Evolutionary conservation across 176 grass and related monocot genomes (phyloP), one percentile per base, ranked within the genome.

Genomic region (Chrysopogon serrulatus): DNA sequence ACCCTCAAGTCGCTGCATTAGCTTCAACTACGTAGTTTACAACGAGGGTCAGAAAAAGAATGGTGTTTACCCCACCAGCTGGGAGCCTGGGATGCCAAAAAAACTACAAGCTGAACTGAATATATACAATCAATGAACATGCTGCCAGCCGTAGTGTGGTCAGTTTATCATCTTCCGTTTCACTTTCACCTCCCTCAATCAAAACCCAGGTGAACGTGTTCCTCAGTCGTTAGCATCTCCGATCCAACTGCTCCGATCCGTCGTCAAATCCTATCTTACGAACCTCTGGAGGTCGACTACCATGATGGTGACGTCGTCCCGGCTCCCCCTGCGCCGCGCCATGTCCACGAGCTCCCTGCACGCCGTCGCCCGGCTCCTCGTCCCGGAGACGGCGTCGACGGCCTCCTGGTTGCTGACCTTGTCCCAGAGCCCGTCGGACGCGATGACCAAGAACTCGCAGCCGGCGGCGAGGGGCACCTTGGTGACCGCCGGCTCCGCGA

Each of bases 381-480:
- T n/a, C n/a, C 10, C 63, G 0, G 75, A 19, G 40, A 98, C 82
- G 23, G 40, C 88, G 49, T 93, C 87, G 3, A 98, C 89, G 32
- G 89, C 95, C 86, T 98, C 95, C 76, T 98, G 92, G 77, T 98
- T 90, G 54, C 32, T 53, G 53, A 97, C 92, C 92, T 94, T 97
- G 41, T 90, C 90, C 94, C 94, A 97, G 14, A 94, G 86, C 17
- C 94, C 94, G 24, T 97, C 94, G n/a, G 94, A 94, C 19, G 94
- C 94, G 27, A 97, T n/a, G 53, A 97, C 87, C 42, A 97, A 66
- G 73, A 94, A 94, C 39, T 97, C 90, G 54, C 87, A 87, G 15
- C 84, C 85, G 10, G 79, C 71, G 6, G 27, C 41, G 4, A 97
- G 74, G 9, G 70, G 44, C 16, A 87, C 11, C 63, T 5, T 74